Evolutionary conservation across 176 grass and related monocot species (phyloP).

Genomic region (Oryza australiensis): DNA sequence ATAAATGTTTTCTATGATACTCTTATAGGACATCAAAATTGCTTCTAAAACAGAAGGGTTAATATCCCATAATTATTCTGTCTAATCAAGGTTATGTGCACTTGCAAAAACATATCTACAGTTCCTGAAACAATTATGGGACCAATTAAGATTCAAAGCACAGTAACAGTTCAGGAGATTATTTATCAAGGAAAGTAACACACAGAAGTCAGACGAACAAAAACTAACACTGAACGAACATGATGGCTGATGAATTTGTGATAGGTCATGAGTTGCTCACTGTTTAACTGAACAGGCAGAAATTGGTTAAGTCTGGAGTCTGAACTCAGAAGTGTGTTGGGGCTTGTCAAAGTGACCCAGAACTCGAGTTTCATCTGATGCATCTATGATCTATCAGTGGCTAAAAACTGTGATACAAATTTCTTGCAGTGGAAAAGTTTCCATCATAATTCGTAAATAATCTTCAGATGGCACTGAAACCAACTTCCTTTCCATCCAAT

Average conservation of each 20-base stretch:
- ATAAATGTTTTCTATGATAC: no score
- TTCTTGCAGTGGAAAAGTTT: neutral
- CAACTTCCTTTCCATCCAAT: conserved; percentile 52
- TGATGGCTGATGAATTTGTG: neutral
- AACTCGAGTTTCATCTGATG: conserved; percentile 12
- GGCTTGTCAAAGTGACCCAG: neutral
- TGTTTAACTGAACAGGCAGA: neutral
- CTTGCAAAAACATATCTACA: neutral
- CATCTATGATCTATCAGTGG: neutral
- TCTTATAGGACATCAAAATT: neutral
- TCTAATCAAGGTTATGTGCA: neutral
- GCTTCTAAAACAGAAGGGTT: neutral
- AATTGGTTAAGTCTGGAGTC: neutral
- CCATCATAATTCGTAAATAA: neutral
- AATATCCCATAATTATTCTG: neutral
- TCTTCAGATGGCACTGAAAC: conserved; percentile 50
- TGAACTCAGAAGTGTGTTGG: neutral
- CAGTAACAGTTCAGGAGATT: neutral
- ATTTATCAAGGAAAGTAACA: neutral
- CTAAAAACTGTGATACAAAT: neutral
- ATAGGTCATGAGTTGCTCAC: neutral
- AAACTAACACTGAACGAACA: conserved; percentile 16
- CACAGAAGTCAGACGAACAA: neutral
- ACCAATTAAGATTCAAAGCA: neutral
- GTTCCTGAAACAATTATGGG: neutral